Conservation (phyloP, 352 stramenopile genomes). For the Phytopythium kandeliae region DNA sequence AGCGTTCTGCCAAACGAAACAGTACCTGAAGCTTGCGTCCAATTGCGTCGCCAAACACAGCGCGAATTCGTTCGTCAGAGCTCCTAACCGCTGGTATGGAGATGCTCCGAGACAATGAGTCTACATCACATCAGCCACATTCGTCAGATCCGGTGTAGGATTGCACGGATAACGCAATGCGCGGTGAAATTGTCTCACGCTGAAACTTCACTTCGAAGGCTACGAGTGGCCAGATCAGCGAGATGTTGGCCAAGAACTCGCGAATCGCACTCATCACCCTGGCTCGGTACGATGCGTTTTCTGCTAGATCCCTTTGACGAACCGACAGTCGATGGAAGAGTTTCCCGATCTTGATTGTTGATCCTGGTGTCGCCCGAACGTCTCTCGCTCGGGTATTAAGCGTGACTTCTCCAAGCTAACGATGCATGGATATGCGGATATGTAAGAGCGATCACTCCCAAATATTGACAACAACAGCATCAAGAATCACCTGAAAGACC, state of each 20-base stretch:
- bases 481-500: slow-evolving; percentile 39
- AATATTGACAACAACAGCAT: neutral
- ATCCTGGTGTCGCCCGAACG: slow-evolving; percentile 34
- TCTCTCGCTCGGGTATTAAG: slow-evolving; percentile 50
- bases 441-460: neutral
- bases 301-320: slow-evolving; percentile 32
- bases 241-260: slow-evolving; percentile 44
- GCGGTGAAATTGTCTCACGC: slow-evolving; percentile 10
- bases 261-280: slow-evolving; percentile 31
- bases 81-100: neutral
- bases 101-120: neutral
- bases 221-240: slow-evolving; percentile 69
- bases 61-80: slow-evolving; percentile 31
- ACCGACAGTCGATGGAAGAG: slow-evolving; percentile 67
- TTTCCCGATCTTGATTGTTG: slow-evolving; percentile 34
- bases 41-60: slow-evolving; percentile 36
- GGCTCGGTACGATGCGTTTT: slow-evolving; percentile 20
- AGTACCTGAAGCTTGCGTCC: slow-evolving; percentile 33
- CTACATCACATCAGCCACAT: slow-evolving; percentile 1
- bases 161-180: no score
- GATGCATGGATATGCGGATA: neutral
- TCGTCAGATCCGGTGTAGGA: neutral
- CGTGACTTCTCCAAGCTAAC: slow-evolving; percentile 38
- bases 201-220: slow-evolving; percentile 51
- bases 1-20: no score